A percentile compares a stretch with the other conserved stretches of the same genome.
phyloP scores from a whole-genome alignment of 129 eudicot genomes.

The Helianthus annuus region DNA sequence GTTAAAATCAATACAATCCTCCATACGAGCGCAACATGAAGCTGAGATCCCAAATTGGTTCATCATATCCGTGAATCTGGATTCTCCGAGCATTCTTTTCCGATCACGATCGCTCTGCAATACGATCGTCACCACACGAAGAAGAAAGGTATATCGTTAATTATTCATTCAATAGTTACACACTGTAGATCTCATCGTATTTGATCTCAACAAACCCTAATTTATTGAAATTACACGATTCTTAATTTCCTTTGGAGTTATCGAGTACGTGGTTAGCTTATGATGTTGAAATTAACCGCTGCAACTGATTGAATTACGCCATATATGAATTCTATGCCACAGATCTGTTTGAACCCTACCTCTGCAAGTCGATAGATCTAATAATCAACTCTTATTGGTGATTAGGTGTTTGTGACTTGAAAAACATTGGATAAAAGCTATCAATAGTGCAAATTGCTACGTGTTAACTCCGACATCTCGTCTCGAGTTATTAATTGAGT shows the following conservation, averaged over 20 bases:
- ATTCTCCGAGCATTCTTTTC: slow-evolving; percentile 1
- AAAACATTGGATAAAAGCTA: background rate
- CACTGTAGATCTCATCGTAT: background rate
- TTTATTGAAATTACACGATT: slow-evolving; percentile 2
- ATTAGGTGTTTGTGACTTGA: background rate
- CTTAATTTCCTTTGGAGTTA: background rate
- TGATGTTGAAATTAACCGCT: background rate
- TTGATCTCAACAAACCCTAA: background rate
- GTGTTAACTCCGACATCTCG: no score
- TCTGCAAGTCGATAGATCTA: background rate
- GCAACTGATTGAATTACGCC: no score
- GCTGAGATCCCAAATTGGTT: background rate
- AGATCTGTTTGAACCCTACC: background rate
- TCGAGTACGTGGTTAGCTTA: background rate
- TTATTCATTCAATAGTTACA: slow-evolving; percentile 2
- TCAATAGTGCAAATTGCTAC: background rate
- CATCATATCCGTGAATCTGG: background rate
- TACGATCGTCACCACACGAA: slow-evolving; percentile 8
- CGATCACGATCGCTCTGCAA: slow-evolving; percentile 6
- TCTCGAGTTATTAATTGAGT: background rate
- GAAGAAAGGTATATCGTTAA: background rate
- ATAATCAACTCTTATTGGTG: background rate
- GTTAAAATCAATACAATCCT: no score
- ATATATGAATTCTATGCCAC: no score
- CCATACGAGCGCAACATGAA: background rate